Base-by-base conservation (phyloP, 106 monocot genomes). In the Cymbidium sinense region DNA sequence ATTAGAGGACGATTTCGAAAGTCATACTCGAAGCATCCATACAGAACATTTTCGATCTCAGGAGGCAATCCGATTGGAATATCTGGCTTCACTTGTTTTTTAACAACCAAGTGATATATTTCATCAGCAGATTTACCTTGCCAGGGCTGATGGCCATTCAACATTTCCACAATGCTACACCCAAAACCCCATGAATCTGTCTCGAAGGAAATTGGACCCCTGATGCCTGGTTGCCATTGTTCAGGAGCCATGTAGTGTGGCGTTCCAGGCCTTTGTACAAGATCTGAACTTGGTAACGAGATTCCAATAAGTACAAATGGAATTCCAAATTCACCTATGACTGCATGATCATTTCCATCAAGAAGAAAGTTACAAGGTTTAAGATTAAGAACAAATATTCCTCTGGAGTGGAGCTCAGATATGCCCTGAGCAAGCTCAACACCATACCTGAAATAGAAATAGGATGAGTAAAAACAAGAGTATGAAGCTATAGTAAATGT, bases 171-270 rank as follows among this genome's bases (percentile, higher is more conserved):
- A 72, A 96, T 88, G 83, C 93, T 90, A 70, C 96, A 96, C 15
- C 86, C 96, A 77, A 94, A 91, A 35, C 91, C 94, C 96, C 96
- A 96, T 69, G 96, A 84, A 87, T 96, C 96, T 23, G 93, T 94
- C 62, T 96, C 96, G 76, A 71, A 87, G 71, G 86, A 89, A 77
- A 96, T 78, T 23, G 96, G 96, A 28, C 96, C 96, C 34, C 93
- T 86, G 27, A 86, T 74, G 43, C 78, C 80, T 76, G 96, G 91
- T 77, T 96, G 79, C 91, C 91, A 96, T 70, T 96, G 96, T 81
- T 96, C 96, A 72, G 96, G 96, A 70, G 94, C 91, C 96, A 96
- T 94, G 88, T 94, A 96, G 73, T 91, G 89, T 75, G 89, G 86
- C 44, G 89, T 89, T 31, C 96, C 96, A 62, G 88, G 79, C 72